These are phyloP conservation scores for Hanseniaspora sp. DNA, from an alignment of 1,139 yeast species.

Conservation along the genomic window DNA sequence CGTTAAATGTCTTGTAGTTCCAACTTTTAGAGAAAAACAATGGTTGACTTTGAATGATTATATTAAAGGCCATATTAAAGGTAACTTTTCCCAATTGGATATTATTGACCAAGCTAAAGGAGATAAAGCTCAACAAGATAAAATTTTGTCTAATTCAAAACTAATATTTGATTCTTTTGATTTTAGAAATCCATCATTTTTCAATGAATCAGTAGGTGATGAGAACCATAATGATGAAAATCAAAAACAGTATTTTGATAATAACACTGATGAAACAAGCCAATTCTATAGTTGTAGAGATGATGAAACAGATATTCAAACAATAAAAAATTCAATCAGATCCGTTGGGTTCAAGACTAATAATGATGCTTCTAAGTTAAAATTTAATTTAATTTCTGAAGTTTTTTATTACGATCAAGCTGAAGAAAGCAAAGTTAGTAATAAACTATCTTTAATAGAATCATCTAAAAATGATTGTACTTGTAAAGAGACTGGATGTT, in stretches of 20 bases:
- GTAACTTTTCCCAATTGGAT: background rate
- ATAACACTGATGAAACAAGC: background rate
- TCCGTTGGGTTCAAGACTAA: background rate
- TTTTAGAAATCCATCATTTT: slow-evolving; percentile 7
- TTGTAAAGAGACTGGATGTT: too few species aligned
- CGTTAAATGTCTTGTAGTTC: slow-evolving; percentile 9
- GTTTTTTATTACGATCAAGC: slow-evolving; percentile 10
- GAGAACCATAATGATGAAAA: background rate
- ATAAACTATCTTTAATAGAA: slow-evolving; percentile 1
- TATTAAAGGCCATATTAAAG: slow-evolving; percentile 1
- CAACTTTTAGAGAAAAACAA: slow-evolving; percentile 10
- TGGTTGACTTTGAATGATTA: slow-evolving; percentile 2
- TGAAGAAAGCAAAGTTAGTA: background rate
- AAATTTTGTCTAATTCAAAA: background rate
- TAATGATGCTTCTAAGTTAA: background rate
- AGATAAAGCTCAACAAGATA: background rate
- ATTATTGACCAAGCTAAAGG: background rate
- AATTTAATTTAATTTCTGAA: slow-evolving; percentile 9
- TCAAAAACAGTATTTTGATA: background rate
- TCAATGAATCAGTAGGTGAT: background rate
- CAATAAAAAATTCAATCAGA: slow-evolving; percentile 5
- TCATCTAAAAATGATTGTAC: background rate
- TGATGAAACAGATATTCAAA: background rate
- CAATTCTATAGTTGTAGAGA: background rate
- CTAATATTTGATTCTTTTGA: background rate